Conservation (phyloP, 2,329 filamentous ascomycete species). For the Plectosphaerella sp. region DNA sequence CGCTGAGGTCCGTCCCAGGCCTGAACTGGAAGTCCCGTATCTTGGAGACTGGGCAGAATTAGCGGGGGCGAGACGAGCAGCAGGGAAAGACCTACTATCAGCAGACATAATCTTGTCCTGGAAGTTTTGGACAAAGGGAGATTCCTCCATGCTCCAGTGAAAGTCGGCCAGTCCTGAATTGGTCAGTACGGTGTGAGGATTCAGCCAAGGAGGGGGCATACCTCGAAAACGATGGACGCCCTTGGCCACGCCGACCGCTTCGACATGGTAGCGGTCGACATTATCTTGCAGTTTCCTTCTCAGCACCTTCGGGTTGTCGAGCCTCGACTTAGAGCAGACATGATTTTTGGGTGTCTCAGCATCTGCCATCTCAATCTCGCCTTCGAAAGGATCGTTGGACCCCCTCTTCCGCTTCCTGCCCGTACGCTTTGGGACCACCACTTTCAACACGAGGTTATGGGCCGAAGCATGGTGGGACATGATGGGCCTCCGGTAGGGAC, state of each 20-base stretch:
- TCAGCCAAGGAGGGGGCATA: conserved; percentile 18
- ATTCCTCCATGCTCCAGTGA: conserved; percentile 68
- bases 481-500: conserved; percentile 73
- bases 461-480: conserved; percentile 71
- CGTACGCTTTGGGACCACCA: conserved; percentile 82
- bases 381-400: conserved; percentile 60
- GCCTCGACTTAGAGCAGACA: conserved; percentile 38
- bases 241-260: conserved; percentile 68
- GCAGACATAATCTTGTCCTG: conserved; percentile 67
- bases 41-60: conserved; percentile 26
- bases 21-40: conserved; percentile 57
- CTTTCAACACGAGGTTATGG: conserved; percentile 80
- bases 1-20: conserved; percentile 47
- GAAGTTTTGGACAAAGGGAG: conserved; percentile 67
- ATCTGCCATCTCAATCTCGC: conserved; percentile 29
- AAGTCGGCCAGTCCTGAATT: conserved; percentile 74
- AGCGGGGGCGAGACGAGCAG: background rate
- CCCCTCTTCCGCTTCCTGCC: conserved; percentile 82
- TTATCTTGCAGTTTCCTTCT: conserved; percentile 68
- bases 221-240: conserved; percentile 84
- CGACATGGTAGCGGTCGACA: conserved; percentile 58
- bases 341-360: conserved; percentile 14
- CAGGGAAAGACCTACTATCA: conserved; percentile 46
- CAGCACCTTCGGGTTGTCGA: conserved; percentile 51
- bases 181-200: background rate